Conservation (phyloP, 1,284 basidiomycete genomes). For the Trichosporon sp. region DNA sequence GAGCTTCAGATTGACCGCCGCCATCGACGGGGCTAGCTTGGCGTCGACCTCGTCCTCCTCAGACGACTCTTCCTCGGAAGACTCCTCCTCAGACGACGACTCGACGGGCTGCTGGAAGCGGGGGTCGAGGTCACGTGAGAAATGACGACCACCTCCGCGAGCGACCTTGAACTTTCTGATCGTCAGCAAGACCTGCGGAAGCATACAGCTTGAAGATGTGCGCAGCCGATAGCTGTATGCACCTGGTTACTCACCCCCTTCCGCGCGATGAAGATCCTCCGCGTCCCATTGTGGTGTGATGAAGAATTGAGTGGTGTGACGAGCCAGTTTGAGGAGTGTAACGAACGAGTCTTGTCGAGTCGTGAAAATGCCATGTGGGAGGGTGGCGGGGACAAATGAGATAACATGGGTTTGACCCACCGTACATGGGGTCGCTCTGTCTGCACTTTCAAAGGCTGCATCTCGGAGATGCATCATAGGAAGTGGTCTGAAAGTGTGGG, state of each 20-base stretch:
- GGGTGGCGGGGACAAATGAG: constrained; percentile 11
- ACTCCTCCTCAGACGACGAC: constrained; percentile 42
- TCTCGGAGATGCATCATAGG: too few species aligned
- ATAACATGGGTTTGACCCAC: constrained; percentile 2
- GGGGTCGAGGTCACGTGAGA: constrained; percentile 63
- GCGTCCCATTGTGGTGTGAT: constrained; percentile 26
- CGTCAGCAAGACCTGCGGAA: background rate
- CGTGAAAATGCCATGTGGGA: constrained; percentile 14
- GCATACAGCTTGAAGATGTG: too few species aligned
- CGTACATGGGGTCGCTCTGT: background rate
- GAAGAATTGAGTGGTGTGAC: background rate
- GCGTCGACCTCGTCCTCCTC: constrained; percentile 34
- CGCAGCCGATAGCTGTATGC: background rate
- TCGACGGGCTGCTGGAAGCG: constrained; percentile 32
- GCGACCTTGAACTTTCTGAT: constrained; percentile 73
- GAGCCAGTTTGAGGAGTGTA: background rate
- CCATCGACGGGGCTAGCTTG: constrained; percentile 55
- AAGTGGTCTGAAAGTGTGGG: too few species aligned
- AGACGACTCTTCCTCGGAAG: constrained; percentile 40
- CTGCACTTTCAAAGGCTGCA: too few species aligned
- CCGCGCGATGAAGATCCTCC: constrained; percentile 39
- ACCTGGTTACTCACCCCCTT: constrained; percentile 43
- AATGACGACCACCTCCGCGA: constrained; percentile 80
- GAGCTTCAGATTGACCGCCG: constrained; percentile 51
- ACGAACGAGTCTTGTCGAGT: background rate